Conservation (phyloP, 2,329 filamentous ascomycete species). For the Aspergillus phoenicis region DNA sequence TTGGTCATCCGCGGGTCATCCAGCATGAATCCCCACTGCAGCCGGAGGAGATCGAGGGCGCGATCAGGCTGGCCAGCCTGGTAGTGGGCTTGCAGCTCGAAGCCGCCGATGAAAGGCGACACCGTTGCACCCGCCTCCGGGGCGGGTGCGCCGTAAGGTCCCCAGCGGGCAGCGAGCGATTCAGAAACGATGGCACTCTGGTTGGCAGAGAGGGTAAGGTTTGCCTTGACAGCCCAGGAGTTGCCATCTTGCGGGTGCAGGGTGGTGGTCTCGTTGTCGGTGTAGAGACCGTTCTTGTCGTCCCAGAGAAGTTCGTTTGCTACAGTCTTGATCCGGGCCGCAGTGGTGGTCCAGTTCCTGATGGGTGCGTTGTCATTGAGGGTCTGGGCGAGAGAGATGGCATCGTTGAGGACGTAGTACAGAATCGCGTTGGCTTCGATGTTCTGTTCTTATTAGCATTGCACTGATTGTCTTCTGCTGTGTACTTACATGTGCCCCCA, state of each 20-base stretch:
- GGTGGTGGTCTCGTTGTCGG: slow-evolving; percentile 34
- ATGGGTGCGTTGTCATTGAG: slow-evolving; percentile 23
- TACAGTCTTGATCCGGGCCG: slow-evolving; percentile 25
- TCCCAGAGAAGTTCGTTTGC: slow-evolving; percentile 35
- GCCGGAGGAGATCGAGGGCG: slow-evolving; percentile 48
- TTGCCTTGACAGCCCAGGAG: slow-evolving; percentile 42
- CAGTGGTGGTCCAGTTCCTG: slow-evolving; percentile 24
- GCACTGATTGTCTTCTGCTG: not conserved
- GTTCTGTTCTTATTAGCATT: slow-evolving; percentile 17
- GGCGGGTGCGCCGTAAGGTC: slow-evolving; percentile 49
- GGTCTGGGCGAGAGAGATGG: slow-evolving; percentile 23
- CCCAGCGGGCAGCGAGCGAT: slow-evolving; percentile 48
- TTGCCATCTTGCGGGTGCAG: slow-evolving; percentile 42
- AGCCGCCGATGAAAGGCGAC: slow-evolving; percentile 47
- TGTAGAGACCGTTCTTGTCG: slow-evolving; percentile 23
- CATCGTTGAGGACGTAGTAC: slow-evolving; percentile 37
- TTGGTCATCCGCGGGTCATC: slow-evolving; percentile 58
- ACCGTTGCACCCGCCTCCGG: slow-evolving; percentile 46
- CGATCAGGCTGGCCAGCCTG: slow-evolving; percentile 39
- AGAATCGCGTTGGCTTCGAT: slow-evolving; percentile 48
- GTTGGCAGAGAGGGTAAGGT: slow-evolving; percentile 27
- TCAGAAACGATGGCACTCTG: slow-evolving; percentile 36
- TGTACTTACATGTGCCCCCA: slow-evolving; percentile 49
- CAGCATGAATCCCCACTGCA: slow-evolving; percentile 61
- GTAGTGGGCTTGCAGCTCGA: slow-evolving; percentile 49